Evolutionary conservation across 306 rosid species (phyloP).

Genomic region (Rosa multiflora): DNA sequence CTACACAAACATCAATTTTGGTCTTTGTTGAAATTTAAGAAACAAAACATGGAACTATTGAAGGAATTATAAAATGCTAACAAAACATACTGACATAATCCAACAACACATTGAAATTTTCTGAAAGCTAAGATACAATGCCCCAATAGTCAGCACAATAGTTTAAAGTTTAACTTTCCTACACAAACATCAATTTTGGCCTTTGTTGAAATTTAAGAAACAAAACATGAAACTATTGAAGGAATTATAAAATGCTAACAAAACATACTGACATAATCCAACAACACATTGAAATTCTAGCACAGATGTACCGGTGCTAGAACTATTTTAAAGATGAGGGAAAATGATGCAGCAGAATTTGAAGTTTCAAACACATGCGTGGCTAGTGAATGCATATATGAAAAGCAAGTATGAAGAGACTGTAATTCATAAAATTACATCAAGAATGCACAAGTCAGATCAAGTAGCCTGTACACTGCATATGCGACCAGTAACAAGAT

Average conservation of each 20-base stretch:
- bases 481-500: not conserved
- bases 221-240: not conserved
- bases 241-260: not conserved
- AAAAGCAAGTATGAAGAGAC: not conserved
- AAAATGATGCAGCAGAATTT: not conserved
- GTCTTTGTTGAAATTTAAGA: constrained; percentile 5
- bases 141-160: constrained; percentile 33
- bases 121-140: constrained; percentile 62
- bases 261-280: constrained; percentile 8
- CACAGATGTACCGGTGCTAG: not conserved
- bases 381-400: not conserved
- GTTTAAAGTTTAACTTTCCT: constrained; percentile 21
- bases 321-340: not conserved
- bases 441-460: not conserved
- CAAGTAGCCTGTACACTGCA: not conserved
- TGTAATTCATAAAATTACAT: not conserved
- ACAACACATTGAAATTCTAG: not conserved
- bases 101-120: constrained; percentile 18
- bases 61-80: not conserved
- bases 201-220: constrained; percentile 5
- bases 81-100: constrained; percentile 3
- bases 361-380: not conserved
- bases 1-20: not conserved
- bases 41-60: not conserved
- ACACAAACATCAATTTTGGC: not conserved